phyloP scores from a whole-genome alignment of 441 rosid species.

The Pelargonium cotyledonis region DNA sequence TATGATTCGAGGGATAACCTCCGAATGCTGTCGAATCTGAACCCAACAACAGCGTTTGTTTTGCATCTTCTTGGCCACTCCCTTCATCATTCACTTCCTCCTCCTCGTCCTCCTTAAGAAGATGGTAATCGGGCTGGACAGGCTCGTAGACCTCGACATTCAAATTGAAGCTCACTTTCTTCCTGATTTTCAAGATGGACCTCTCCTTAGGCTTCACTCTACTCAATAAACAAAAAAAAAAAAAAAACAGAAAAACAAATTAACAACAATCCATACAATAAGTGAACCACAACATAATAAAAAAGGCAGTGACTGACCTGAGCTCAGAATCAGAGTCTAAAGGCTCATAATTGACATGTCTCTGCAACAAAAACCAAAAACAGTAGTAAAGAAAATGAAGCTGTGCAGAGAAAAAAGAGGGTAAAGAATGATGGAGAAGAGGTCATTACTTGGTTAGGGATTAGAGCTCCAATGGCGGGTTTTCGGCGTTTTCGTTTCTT shows the following conservation, averaged over 20 bases:
- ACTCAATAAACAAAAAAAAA: conserved; percentile 15
- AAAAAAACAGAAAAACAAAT: conserved; percentile 4
- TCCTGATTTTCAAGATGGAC: conserved; percentile 31
- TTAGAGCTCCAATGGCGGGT: conserved; percentile 34
- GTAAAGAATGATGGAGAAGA: background rate
- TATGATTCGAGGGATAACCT: conserved; percentile 29
- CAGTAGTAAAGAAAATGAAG: background rate
- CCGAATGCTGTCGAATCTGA: conserved; percentile 13
- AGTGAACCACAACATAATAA: too few species aligned
- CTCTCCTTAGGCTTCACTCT: conserved; percentile 25
- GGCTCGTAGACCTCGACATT: conserved; percentile 61
- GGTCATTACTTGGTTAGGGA: conserved; percentile 47
- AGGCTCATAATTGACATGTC: conserved; percentile 50
- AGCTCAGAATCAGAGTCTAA: conserved; percentile 41
- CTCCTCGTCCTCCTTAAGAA: conserved; percentile 28
- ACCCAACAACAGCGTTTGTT: conserved; percentile 13
- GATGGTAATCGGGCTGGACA: conserved; percentile 21
- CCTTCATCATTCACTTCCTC: conserved; percentile 22
- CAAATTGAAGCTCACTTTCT: conserved; percentile 60
- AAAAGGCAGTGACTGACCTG: conserved; percentile 31
- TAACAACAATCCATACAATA: background rate
- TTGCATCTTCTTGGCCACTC: conserved; percentile 13
- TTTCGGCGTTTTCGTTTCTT: conserved; percentile 51
- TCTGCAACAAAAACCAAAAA: conserved; percentile 32
- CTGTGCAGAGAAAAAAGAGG: background rate